Conservation (phyloP, 352 stramenopile species). For the Phytopythium sindhum region DNA sequence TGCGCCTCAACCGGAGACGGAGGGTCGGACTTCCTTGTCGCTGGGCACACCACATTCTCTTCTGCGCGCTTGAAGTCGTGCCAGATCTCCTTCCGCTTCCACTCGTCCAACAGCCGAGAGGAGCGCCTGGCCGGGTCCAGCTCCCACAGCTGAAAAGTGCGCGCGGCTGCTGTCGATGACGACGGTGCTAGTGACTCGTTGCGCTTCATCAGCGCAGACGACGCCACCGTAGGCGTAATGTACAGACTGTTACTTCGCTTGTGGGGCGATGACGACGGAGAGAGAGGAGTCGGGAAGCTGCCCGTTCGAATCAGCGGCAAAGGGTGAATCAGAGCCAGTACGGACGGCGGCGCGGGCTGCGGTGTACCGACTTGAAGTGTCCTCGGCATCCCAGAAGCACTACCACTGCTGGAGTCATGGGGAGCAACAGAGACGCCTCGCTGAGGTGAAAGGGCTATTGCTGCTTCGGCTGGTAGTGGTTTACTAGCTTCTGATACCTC, state of each 20-base stretch:
- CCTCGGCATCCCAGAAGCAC: not conserved
- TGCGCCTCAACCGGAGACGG: not conserved
- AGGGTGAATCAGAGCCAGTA: conserved; percentile 25
- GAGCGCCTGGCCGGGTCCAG: conserved; percentile 22
- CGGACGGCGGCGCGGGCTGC: not conserved
- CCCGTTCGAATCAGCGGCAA: conserved; percentile 13
- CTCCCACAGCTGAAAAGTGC: conserved; percentile 45
- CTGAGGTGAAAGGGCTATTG: not conserved
- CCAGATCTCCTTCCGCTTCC: conserved; percentile 75
- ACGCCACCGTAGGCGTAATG: conserved; percentile 12
- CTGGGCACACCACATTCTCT: conserved; percentile 33
- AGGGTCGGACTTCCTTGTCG: conserved; percentile 9
- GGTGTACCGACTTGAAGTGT: not conserved
- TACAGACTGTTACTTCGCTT: conserved; percentile 45
- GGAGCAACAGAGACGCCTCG: not conserved
- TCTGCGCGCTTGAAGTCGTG: conserved; percentile 67
- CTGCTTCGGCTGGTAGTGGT: not conserved
- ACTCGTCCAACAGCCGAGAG: conserved; percentile 59
- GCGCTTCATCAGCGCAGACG: conserved; percentile 18
- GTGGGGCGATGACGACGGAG: conserved; percentile 27
- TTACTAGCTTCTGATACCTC: not conserved
- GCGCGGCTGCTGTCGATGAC: not conserved
- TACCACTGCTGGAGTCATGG: not conserved
- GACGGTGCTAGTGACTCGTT: conserved; percentile 9
- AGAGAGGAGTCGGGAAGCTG: conserved; percentile 8